phyloP scores from a whole-genome alignment of 2,329 filamentous ascomycete genomes.

The Biscogniauxia marginata region DNA sequence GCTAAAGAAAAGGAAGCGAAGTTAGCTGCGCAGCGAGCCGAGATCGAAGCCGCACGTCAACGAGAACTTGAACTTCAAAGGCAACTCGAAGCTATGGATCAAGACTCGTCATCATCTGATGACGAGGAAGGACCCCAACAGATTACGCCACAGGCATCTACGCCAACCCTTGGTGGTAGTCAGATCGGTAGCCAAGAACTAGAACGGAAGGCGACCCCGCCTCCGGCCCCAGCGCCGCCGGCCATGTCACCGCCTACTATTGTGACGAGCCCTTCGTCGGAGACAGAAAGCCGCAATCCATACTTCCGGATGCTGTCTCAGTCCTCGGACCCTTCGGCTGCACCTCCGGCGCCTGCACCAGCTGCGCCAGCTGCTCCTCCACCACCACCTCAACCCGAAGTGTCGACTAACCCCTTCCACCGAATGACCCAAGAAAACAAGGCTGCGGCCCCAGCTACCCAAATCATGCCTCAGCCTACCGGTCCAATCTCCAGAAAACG shows the following conservation, averaged over 20 bases:
- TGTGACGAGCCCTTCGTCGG: constrained; percentile 54
- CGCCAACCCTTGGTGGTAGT: constrained; percentile 52
- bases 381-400: constrained; percentile 46
- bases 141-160: constrained; percentile 61
- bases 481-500: constrained; percentile 53
- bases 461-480: constrained; percentile 46
- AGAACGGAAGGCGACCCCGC: constrained; percentile 51
- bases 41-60: constrained; percentile 88
- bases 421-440: constrained; percentile 69
- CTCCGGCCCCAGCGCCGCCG: constrained; percentile 47
- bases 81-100: constrained; percentile 74
- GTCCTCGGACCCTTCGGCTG: constrained; percentile 53
- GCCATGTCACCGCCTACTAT: constrained; percentile 49
- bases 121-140: constrained; percentile 78
- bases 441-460: constrained; percentile 39
- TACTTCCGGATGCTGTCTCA: constrained; percentile 90
- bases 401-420: constrained; percentile 95
- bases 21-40: constrained; percentile 79
- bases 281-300: constrained; percentile 86
- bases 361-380: constrained; percentile 42
- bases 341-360: constrained; percentile 40
- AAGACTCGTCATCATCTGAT: constrained; percentile 73
- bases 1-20: constrained; percentile 85
- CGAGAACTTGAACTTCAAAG: constrained; percentile 85
- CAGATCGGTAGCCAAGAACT: constrained; percentile 54